Base-by-base conservation (phyloP, 169 alveolate genomes). In the Hepatocystis sp. region DNA sequence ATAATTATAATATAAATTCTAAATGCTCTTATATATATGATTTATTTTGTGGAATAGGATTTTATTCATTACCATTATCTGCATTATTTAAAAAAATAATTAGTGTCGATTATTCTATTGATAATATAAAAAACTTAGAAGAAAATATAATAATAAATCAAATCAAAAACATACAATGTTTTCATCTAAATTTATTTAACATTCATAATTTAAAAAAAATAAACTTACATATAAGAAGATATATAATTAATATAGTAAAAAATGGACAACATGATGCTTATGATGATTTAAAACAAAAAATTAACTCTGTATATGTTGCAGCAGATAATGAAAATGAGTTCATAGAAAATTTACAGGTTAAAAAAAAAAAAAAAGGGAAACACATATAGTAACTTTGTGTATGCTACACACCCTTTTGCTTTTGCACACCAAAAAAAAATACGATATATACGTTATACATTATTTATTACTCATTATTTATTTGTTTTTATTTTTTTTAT, bases 41-140 rank as follows among this genome's bases (percentile, higher is more conserved):
- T 55, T 46, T 81, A 19, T 81, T 81, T 34, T 81, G 89, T 61
- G 89, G 89, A 4, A 81, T 81, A 10, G 89, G 89, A 15, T 81
- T 81, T 63, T 81, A 81, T 64, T 81, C 89, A 8, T 42, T 81
- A 30, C 89, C 84, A 19, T 63, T 81, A 23, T 36, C 89, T 23
- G 42, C 15, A 4, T 28, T 47, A 1, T 81, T 81, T 66, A 32
- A 39, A 13, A 36, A 51, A 32, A 61, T 81, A 61, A 64, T 81
- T 40, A 17, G 89, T 63, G 30, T 63, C 19, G 89, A 81, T 63
- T 81, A 81, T 55, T 81, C 89, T 15, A 81, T 81, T 11, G 81
- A 63, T 61, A 81, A 81, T 81, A 81, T 81, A 61, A 63, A 60
- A 47, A 47, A 13, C n/a, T 63, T 81, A 63, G 89, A 81, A 81